These are phyloP conservation scores for Rhodosporidiobolus odoratus DNA, from an alignment of 768 basidiomycete species.

Conservation along the genomic window DNA sequence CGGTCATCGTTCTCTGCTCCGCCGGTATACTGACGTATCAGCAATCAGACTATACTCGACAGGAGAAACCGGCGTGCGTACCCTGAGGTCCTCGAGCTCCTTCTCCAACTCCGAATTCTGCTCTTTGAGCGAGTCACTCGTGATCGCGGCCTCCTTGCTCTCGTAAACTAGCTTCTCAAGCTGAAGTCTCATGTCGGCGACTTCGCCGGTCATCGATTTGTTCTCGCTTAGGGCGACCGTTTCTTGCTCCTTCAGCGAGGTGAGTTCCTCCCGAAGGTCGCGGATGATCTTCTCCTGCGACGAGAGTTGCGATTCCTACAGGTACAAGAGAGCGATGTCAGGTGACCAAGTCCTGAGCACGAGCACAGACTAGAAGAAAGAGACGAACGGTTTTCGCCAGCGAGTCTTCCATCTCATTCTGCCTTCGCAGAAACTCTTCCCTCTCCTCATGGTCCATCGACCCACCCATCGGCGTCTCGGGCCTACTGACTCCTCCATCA, in stretches of 20 bases:
- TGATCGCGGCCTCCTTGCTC: slow-evolving; percentile 87
- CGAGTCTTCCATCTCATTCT: slow-evolving; percentile 92
- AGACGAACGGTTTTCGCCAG: slow-evolving; percentile 66
- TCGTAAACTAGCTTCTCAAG: slow-evolving; percentile 90
- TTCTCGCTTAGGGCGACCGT: slow-evolving; percentile 59
- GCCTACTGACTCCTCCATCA: slow-evolving; percentile 67
- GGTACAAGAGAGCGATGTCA: not conserved
- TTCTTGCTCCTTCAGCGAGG: slow-evolving; percentile 71
- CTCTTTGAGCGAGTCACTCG: slow-evolving; percentile 89
- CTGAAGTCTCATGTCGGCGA: slow-evolving; percentile 86
- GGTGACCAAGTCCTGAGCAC: too few relatives aligned
- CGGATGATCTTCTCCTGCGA: slow-evolving; percentile 78
- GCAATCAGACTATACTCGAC: not conserved
- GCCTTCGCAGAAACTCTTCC: slow-evolving; percentile 90
- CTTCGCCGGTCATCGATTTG: slow-evolving; percentile 84
- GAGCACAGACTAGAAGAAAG: not conserved
- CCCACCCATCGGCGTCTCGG: slow-evolving; percentile 83
- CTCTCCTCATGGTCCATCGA: slow-evolving; percentile 91
- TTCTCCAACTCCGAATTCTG: slow-evolving; percentile 78
- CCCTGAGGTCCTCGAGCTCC: slow-evolving; percentile 80
- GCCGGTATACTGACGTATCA: too few relatives aligned
- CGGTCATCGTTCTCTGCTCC: slow-evolving; percentile 64
- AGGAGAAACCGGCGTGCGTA: not conserved
- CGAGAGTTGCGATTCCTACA: slow-evolving; percentile 65
- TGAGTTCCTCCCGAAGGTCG: slow-evolving; percentile 81